A percentile compares a stretch with the other conserved stretches of the same genome.
Conservation (phyloP, 108 stramenopile species). For the Poteriospumella lacustris region DNA sequence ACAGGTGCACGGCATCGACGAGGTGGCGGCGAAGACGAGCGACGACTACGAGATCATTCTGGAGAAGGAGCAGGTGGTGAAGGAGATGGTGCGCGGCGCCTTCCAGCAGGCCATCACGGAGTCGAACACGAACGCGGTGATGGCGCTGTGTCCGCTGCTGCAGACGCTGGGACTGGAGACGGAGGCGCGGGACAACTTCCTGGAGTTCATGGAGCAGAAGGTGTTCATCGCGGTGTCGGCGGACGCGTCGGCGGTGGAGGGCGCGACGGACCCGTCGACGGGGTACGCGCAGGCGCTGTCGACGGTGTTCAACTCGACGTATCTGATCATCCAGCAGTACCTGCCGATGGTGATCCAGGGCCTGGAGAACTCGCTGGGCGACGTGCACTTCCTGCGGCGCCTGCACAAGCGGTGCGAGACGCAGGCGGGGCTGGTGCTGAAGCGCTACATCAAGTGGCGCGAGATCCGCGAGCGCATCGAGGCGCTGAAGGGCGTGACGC, state of each 20-base stretch:
- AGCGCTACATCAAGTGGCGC: conserved; percentile 12
- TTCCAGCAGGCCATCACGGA: not conserved
- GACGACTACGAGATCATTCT: conserved; percentile 17
- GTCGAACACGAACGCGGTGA: not conserved
- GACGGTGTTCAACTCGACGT: not conserved
- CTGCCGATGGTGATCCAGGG: conserved; percentile 22
- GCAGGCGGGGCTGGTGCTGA: not conserved
- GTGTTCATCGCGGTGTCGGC: conserved; percentile 9
- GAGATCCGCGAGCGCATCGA: not conserved
- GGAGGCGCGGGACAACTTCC: conserved; percentile 14
- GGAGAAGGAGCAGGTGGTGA: conserved; percentile 1
- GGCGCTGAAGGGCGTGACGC: not conserved
- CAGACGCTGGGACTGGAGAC: not conserved
- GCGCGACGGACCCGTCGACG: not conserved
- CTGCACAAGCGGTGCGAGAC: not conserved
- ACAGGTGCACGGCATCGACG: conserved; percentile 5
- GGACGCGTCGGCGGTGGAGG: not conserved
- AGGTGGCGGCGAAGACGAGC: not conserved
- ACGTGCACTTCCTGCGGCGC: conserved; percentile 14
- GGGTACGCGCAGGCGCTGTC: conserved; percentile 19
- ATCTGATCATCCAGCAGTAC: conserved; percentile 12
- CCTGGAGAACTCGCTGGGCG: conserved; percentile 16
- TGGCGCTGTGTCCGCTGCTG: conserved; percentile 17
- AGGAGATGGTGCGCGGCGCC: not conserved
- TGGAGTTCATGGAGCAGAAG: not conserved